A percentile compares a stretch with the other conserved stretches of the same genome.
Evolutionary conservation across 768 basidiomycete genomes (phyloP).

Genomic region (Obba rivulosa): DNA sequence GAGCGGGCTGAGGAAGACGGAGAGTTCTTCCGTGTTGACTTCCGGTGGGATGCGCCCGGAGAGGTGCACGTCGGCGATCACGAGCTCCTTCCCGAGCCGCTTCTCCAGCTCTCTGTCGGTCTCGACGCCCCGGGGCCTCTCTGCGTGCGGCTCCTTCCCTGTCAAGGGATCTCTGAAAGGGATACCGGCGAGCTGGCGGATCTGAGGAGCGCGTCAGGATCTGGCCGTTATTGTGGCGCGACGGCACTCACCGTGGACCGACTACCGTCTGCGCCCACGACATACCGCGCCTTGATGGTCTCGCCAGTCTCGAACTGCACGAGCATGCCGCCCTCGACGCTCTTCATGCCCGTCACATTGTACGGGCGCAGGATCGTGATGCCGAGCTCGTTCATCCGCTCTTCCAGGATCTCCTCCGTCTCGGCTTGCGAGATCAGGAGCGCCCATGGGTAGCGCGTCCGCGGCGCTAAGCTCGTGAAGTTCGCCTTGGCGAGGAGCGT

Average conservation of each 20-base stretch:
- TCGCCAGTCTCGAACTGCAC: conserved; percentile 39
- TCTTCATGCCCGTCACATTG: conserved; percentile 33
- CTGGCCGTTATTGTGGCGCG: not conserved
- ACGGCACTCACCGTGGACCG: conserved; percentile 36
- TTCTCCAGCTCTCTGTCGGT: too few species aligned
- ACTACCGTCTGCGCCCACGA: conserved; percentile 49
- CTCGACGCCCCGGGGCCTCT: too few species aligned
- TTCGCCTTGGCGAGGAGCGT: too few species aligned
- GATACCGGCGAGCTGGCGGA: conserved; percentile 24
- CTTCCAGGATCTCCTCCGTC: conserved; percentile 38
- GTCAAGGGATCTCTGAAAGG: too few species aligned
- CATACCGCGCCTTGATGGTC: conserved; percentile 37
- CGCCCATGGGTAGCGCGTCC: conserved; percentile 41
- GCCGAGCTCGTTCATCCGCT: conserved; percentile 27
- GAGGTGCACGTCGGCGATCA: too few species aligned
- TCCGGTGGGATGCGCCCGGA: too few species aligned
- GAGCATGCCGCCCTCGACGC: conserved; percentile 20
- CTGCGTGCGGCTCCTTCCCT: too few species aligned
- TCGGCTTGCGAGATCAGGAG: conserved; percentile 38
- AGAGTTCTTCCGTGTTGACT: too few species aligned
- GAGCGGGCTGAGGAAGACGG: too few species aligned
- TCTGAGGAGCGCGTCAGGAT: conserved; percentile 21
- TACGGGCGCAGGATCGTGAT: conserved; percentile 32
- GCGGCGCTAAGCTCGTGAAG: conserved; percentile 21
- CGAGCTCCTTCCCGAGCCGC: too few species aligned